Conservation (phyloP, 495 filamentous ascomycete species). For the Friedmanniomyces simplex region DNA sequence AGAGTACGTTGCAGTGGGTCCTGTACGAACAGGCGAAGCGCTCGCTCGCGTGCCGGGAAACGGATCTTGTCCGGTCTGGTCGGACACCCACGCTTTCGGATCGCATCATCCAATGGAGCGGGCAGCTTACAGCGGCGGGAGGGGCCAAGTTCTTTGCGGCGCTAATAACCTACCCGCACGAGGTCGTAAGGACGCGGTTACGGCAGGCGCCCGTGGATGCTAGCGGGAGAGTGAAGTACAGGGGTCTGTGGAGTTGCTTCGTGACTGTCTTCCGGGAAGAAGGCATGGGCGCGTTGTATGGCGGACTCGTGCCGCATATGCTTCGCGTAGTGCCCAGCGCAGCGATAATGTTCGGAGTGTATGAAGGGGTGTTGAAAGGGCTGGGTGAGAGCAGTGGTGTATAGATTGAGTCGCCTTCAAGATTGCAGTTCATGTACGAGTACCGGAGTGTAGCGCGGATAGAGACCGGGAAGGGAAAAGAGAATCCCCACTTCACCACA, state of each 20-base stretch:
- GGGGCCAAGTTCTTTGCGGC: conserved; percentile 72
- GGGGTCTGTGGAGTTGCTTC: conserved; percentile 72
- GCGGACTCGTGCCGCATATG: conserved; percentile 78
- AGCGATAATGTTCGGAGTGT: conserved; percentile 86
- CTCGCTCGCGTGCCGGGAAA: conserved; percentile 48
- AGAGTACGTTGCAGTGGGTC: conserved; percentile 79
- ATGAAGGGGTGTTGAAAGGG: conserved; percentile 61
- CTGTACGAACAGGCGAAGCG: conserved; percentile 79
- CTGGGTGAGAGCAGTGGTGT: conserved; percentile 28
- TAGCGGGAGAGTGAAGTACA: conserved; percentile 62
- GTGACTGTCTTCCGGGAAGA: conserved; percentile 73
- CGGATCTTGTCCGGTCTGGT: conserved; percentile 42
- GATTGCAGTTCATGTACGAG: no score
- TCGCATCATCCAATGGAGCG: conserved; percentile 52
- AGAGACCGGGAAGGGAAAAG: no score
- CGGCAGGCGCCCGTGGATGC: conserved; percentile 68
- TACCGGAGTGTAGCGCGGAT: no score
- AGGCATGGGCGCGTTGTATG: conserved; percentile 70
- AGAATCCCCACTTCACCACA: no score
- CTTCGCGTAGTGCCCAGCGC: conserved; percentile 79
- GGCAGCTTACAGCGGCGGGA: conserved; percentile 66
- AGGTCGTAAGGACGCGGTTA: conserved; percentile 73
- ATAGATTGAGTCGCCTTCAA: no score
- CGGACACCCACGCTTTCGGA: conserved; percentile 51
- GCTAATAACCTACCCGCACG: conserved; percentile 76